phyloP scores from a whole-genome alignment of 768 basidiomycete genomes.

The Suillus sp. region DNA sequence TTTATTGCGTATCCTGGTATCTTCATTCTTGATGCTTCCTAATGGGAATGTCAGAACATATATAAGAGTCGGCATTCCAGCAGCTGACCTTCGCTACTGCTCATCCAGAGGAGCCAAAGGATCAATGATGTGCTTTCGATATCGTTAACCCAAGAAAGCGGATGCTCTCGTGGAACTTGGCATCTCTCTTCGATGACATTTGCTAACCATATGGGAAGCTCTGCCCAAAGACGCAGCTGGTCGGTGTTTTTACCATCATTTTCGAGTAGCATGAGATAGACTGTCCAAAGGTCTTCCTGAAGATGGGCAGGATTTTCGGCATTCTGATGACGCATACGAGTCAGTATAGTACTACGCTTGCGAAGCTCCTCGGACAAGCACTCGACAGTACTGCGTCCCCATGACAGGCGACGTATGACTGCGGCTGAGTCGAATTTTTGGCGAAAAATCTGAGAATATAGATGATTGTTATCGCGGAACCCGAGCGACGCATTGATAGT shows the following conservation, averaged over 20 bases:
- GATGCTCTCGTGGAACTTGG: conserved; percentile 24
- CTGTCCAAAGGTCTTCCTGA: conserved; percentile 53
- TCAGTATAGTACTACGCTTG: conserved; percentile 43
- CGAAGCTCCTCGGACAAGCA: conserved; percentile 47
- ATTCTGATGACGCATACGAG: conserved; percentile 39
- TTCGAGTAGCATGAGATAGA: conserved; percentile 56
- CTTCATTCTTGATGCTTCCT: conserved; percentile 39
- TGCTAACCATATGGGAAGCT: conserved; percentile 31
- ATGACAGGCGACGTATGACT: conserved; percentile 39
- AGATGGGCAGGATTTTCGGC: conserved; percentile 16
- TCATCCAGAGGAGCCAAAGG: conserved; percentile 52
- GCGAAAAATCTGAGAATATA: conserved; percentile 48
- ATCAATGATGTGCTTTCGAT: conserved; percentile 40
- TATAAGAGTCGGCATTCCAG: conserved; percentile 7
- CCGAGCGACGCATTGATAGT: conserved; percentile 39
- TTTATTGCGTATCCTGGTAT: conserved; percentile 26
- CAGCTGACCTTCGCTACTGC: conserved; percentile 39
- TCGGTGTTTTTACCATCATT: conserved; percentile 48
- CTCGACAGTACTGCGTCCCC: conserved; percentile 39
- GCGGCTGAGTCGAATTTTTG: conserved; percentile 48
- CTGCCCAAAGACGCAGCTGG: conserved; percentile 47
- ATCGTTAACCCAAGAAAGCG: conserved; percentile 26
- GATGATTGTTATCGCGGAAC: conserved; percentile 36
- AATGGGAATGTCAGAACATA: conserved; percentile 18
- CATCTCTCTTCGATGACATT: conserved; percentile 17